Conservation (phyloP, 345 rosid genomes). For the Combretum micranthum region DNA sequence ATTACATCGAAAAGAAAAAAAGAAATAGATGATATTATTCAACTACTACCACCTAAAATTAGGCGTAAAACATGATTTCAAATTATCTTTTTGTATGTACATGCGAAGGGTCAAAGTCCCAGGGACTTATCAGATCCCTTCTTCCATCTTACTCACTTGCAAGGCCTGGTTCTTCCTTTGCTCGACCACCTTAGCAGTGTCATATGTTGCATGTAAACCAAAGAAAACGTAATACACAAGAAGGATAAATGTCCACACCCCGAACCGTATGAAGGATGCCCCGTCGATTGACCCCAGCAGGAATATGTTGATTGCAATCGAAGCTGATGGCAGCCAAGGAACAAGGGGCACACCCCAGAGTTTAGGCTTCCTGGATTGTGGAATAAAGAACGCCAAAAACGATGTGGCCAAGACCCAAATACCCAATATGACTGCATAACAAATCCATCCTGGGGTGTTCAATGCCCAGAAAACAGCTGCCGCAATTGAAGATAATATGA, state of each 20-base stretch:
- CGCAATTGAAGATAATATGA: conserved; percentile 39
- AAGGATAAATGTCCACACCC: conserved; percentile 46
- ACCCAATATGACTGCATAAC: conserved; percentile 45
- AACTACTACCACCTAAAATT: too few relatives aligned
- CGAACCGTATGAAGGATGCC: conserved; percentile 57
- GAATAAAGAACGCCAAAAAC: conserved; percentile 36
- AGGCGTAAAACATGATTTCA: too few relatives aligned
- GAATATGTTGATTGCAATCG: conserved; percentile 66
- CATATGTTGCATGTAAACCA: conserved; percentile 69
- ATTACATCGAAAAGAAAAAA: too few relatives aligned
- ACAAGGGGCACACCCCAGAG: conserved; percentile 88
- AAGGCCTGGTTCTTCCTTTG: conserved; percentile 6
- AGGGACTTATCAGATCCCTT: conserved; percentile 16
- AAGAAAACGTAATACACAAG: conserved; percentile 57
- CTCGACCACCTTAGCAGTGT: conserved; percentile 36
- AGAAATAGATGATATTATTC: too few relatives aligned
- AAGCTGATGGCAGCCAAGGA: conserved; percentile 80
- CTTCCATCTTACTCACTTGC: conserved; percentile 28
- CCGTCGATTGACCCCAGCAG: conserved; percentile 66
- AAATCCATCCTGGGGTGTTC: conserved; percentile 46
- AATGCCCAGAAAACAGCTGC: conserved; percentile 50
- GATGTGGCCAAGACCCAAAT: conserved; percentile 51
- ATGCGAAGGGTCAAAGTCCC: too few relatives aligned
- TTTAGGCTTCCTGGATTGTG: conserved; percentile 60
- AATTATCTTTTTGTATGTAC: too few relatives aligned